These are phyloP conservation scores for Yarrowia hollandica DNA, from an alignment of 805 yeast genomes.

Conservation along the genomic window DNA sequence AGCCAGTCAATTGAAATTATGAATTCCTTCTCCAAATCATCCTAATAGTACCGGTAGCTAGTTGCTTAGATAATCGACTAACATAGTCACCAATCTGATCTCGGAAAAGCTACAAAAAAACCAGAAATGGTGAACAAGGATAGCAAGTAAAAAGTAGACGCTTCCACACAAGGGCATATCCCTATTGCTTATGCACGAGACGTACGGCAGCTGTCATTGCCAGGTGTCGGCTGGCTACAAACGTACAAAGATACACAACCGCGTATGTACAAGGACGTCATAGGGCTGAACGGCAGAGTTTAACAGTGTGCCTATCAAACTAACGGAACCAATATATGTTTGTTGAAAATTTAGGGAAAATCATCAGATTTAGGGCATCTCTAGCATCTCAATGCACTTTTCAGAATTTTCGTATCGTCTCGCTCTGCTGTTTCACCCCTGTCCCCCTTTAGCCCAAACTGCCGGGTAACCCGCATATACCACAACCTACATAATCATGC, in stretches of 20 bases:
- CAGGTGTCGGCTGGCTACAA: slow-evolving; percentile 14
- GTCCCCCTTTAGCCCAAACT: background rate
- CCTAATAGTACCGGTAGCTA: too few species aligned
- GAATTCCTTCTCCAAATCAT: too few species aligned
- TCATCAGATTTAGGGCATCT: background rate
- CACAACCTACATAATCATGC: slow-evolving; percentile 22
- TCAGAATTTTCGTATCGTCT: background rate
- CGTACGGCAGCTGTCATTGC: background rate
- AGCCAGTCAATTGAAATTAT: too few species aligned
- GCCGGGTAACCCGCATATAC: slow-evolving; percentile 14
- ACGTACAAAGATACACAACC: background rate
- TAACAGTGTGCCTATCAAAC: too few species aligned
- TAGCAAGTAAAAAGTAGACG: background rate
- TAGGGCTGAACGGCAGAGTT: background rate
- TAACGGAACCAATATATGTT: too few species aligned
- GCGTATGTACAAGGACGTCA: slow-evolving; percentile 1
- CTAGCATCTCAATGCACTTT: background rate
- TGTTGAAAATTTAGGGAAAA: too few species aligned
- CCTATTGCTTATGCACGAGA: too few species aligned
- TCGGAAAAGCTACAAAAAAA: too few species aligned
- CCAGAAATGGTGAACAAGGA: too few species aligned
- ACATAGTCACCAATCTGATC: too few species aligned
- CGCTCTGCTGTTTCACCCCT: background rate
- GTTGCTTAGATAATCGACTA: too few species aligned
- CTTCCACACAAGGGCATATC: background rate